Base-by-base conservation (phyloP, 768 basidiomycete genomes). In the Suillus placidus region DNA sequence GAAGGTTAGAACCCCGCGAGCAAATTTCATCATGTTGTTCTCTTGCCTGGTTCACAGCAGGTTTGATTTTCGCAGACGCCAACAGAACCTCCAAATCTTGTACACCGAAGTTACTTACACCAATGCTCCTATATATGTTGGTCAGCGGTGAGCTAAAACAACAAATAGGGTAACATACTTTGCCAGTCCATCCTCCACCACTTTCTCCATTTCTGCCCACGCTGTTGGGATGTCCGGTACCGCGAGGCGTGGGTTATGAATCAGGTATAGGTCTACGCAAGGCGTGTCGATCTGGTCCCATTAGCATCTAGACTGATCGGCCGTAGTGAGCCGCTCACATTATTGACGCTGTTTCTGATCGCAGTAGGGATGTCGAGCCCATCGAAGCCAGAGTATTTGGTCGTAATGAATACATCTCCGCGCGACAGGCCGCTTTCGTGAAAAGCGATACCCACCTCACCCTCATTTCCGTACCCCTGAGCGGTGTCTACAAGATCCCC, bases 211-310 rank as follows among this genome's bases (percentile, higher is more conserved):
- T 71, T 87, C 78, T 37, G 76, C 81, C 90, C 90, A 92, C 3
- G 81, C 80, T 43, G 83, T 85, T 2, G 85, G 83, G 43, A 89
- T 88, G 67, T 90, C 86, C 1, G 87, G 86, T 26, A 74, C 69
- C 10, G 85, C 87, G 23, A 86, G 74, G 4, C 78, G 70, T 8
- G 89, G 88, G 63, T 74, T 70, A 73, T 92, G 90, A 56, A 92
- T 87, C 49, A 92, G 83, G 74, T 92, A 92, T 45, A 92, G 73
- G 73, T 93, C 89, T 14, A 92, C 83, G 68, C 88, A 88, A 1
- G 80, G 71, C 6, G 92, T 78, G 0, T 87, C 88, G 26, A 91
- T 81, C 90, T 91, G 68, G 14, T 52, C 61, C 9, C 35, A 26
- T 58, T 10, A 58, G 23, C 37, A 18, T 26, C 32, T 13, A 38